These are phyloP conservation scores for Fusarium tjaetaba DNA, from an alignment of 2,329 filamentous ascomycete genomes.

Conservation along the genomic window DNA sequence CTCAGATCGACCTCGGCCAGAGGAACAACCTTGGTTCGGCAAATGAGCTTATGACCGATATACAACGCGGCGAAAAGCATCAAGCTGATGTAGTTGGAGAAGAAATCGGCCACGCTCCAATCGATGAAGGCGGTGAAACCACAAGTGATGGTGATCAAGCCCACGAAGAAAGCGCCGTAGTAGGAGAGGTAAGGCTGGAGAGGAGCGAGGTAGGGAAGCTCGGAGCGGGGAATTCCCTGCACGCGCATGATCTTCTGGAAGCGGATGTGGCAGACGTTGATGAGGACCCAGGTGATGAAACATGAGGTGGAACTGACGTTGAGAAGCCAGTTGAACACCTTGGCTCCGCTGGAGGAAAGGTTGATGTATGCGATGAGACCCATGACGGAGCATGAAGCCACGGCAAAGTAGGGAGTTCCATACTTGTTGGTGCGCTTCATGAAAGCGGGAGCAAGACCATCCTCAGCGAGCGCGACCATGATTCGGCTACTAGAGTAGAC, in stretches of 20 bases:
- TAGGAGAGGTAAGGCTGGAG: constrained; percentile 72
- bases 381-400: constrained; percentile 63
- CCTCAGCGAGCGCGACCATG: constrained; percentile 71
- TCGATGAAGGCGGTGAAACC: constrained; percentile 75
- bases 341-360: constrained; percentile 64
- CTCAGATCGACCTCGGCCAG: constrained; percentile 50
- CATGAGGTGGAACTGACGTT: constrained; percentile 76
- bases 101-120: constrained; percentile 70
- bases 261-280: constrained; percentile 70
- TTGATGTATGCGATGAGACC: constrained; percentile 76
- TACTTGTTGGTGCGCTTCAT: constrained; percentile 67
- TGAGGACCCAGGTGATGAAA: constrained; percentile 76
- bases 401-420: constrained; percentile 71
- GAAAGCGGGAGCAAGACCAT: constrained; percentile 69
- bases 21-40: constrained; percentile 52
- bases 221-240: constrained; percentile 65
- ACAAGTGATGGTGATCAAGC: constrained; percentile 72
- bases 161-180: constrained; percentile 73
- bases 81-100: constrained; percentile 71
- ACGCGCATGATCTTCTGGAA: constrained; percentile 70
- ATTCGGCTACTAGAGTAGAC: constrained; percentile 78
- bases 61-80: constrained; percentile 71
- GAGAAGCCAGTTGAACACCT: constrained; percentile 78
- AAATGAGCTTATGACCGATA: constrained; percentile 67
- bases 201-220: constrained; percentile 69